A percentile compares a stretch with the other conserved stretches of the same genome.
Evolutionary conservation across 768 basidiomycete species (phyloP).

Genomic region (Boletus rubroflammeus): DNA sequence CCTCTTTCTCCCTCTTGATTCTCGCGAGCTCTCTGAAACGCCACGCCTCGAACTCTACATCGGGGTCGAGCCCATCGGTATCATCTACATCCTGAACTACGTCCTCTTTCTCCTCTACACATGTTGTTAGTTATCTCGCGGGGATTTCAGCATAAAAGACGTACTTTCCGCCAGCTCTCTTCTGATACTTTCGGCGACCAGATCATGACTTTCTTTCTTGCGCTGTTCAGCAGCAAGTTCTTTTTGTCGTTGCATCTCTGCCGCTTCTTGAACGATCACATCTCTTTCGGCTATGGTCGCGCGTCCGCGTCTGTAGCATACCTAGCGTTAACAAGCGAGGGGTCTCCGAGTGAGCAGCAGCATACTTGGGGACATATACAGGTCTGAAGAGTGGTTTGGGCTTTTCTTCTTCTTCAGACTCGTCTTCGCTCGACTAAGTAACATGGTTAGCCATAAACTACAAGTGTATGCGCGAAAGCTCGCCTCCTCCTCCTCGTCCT

Average conservation of each 20-base stretch:
- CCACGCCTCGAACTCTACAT: conserved; percentile 94
- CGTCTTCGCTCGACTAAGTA: conserved; percentile 79
- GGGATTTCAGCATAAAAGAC: conserved; percentile 27
- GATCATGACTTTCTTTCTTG: conserved; percentile 81
- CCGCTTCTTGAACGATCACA: conserved; percentile 63
- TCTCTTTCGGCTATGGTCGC: conserved; percentile 70
- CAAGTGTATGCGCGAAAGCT: conserved; percentile 13
- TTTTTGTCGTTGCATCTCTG: conserved; percentile 66
- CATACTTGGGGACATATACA: conserved; percentile 92
- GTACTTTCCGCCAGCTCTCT: conserved; percentile 89
- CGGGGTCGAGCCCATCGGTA: conserved; percentile 87
- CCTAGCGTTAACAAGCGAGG: not conserved
- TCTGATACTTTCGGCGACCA: conserved; percentile 92
- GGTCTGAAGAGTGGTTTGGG: conserved; percentile 82
- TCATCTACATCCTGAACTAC: conserved; percentile 88
- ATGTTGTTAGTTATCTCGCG: not conserved
- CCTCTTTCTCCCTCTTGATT: conserved; percentile 93
- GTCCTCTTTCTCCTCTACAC: conserved; percentile 83
- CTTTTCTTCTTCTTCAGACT: conserved; percentile 70
- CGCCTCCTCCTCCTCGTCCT: conserved; percentile 39
- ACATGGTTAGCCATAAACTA: conserved; percentile 16
- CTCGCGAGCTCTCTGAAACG: conserved; percentile 88
- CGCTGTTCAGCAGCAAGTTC: conserved; percentile 79
- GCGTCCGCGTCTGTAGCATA: conserved; percentile 59
- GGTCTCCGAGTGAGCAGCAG: conserved; percentile 4